Evolutionary conservation across 2,329 filamentous ascomycete genomes (phyloP).

Genomic region (Aspergillus carbonarius): DNA sequence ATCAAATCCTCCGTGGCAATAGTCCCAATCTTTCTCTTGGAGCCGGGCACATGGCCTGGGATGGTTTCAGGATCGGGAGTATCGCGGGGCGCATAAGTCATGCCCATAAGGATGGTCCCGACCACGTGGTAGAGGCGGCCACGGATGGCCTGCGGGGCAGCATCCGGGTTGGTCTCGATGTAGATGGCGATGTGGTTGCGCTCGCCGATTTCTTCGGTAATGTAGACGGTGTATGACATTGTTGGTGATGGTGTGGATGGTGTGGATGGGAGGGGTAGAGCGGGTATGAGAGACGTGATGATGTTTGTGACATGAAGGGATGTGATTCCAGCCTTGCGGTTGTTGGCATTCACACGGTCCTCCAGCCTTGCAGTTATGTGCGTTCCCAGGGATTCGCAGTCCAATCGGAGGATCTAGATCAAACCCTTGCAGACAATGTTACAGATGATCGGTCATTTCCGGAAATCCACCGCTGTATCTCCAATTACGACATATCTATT

Average conservation of each 20-base stretch:
- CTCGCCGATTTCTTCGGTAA: constrained; percentile 14
- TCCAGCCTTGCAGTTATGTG: too few species aligned
- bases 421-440: too few species aligned
- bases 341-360: too few species aligned
- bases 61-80: constrained; percentile 10
- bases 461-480: too few species aligned
- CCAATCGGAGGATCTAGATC: too few species aligned
- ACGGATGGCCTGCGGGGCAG: neutral
- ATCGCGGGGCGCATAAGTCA: constrained; percentile 13
- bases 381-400: too few species aligned
- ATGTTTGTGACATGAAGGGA: too few species aligned
- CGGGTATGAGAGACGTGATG: neutral
- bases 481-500: too few species aligned
- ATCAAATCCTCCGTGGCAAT: constrained; percentile 15
- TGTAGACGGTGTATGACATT: constrained; percentile 17
- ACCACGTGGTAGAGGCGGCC: constrained; percentile 18
- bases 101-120: constrained; percentile 19
- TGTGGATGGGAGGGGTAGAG: neutral
- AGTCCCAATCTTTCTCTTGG: constrained; percentile 16
- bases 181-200: constrained; percentile 20
- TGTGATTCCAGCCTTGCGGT: too few species aligned
- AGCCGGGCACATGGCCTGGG: constrained; percentile 9
- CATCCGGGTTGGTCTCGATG: constrained; percentile 17
- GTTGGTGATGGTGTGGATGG: too few species aligned
- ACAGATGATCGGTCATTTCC: too few species aligned